Evolutionary conservation across 768 basidiomycete species (phyloP).

Genomic region (Russula sp.): DNA sequence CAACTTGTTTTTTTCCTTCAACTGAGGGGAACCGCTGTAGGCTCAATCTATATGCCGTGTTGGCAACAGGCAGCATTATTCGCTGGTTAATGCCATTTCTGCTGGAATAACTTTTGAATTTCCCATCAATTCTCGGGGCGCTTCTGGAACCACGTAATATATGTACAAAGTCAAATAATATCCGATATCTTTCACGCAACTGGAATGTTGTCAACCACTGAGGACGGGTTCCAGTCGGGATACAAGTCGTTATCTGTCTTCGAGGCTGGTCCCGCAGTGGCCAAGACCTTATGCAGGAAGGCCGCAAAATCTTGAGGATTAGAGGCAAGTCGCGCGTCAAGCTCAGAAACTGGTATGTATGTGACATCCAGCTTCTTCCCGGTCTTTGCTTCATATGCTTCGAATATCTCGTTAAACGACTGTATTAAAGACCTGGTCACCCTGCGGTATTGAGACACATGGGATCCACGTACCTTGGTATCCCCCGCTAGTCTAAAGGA

Average conservation of each 20-base stretch:
- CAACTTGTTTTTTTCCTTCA: too few relatives aligned
- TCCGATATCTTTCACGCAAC: neutral
- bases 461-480: constrained; percentile 6
- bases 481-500: constrained; percentile 16
- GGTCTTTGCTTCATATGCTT: constrained; percentile 18
- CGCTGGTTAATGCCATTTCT: too few relatives aligned
- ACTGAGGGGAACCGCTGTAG: too few relatives aligned
- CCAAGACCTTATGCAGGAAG: constrained; percentile 9
- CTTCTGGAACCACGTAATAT: neutral
- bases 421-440: neutral
- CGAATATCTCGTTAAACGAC: constrained; percentile 24
- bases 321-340: constrained; percentile 13
- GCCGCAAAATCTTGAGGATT: constrained; percentile 12
- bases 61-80: too few relatives aligned
- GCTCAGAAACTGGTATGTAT: constrained; percentile 14
- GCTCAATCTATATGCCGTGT: too few relatives aligned
- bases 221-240: constrained; percentile 24
- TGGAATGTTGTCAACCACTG: constrained; percentile 13
- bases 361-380: constrained; percentile 25
- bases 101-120: too few relatives aligned
- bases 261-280: neutral
- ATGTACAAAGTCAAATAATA: neutral
- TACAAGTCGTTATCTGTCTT: constrained; percentile 17
- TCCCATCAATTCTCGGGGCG: neutral
- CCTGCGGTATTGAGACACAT: too few relatives aligned